Evolutionary conservation across 257 asterid genomes (phyloP).

Genomic region (Ilex asprella): DNA sequence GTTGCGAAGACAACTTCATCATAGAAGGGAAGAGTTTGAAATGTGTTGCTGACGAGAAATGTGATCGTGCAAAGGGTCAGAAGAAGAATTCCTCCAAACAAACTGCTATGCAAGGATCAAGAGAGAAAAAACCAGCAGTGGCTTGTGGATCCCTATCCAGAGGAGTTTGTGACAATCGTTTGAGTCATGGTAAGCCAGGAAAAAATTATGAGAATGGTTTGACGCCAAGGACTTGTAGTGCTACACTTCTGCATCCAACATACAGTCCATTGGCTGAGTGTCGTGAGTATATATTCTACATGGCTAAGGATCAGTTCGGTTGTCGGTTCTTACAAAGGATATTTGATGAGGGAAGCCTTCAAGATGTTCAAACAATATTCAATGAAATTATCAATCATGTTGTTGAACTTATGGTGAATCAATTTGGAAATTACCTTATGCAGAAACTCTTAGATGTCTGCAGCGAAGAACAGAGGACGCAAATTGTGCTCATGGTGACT

Average conservation of each 20-base stretch:
- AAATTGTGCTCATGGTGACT: slow-evolving; percentile 26
- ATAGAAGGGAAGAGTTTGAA: slow-evolving; percentile 16
- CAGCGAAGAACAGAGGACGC: slow-evolving; percentile 30
- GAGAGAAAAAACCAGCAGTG: slow-evolving; percentile 8
- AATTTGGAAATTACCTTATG: slow-evolving; percentile 31
- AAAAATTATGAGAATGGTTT: slow-evolving; percentile 8
- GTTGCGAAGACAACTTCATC: slow-evolving; percentile 15
- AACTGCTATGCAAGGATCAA: slow-evolving; percentile 7
- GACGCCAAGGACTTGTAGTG: neutral
- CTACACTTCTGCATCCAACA: neutral
- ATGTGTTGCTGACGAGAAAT: slow-evolving; percentile 16
- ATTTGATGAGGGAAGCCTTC: slow-evolving; percentile 28
- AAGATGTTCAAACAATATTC: slow-evolving; percentile 29
- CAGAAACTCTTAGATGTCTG: slow-evolving; percentile 42
- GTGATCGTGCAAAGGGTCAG: slow-evolving; percentile 14
- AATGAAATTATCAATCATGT: slow-evolving; percentile 25
- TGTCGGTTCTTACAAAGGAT: slow-evolving; percentile 32
- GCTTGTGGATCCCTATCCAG: slow-evolving; percentile 3
- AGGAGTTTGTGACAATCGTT: slow-evolving; percentile 9
- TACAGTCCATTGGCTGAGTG: slow-evolving; percentile 11
- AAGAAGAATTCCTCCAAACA: slow-evolving; percentile 15
- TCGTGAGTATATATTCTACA: slow-evolving; percentile 16
- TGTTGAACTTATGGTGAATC: slow-evolving; percentile 34
- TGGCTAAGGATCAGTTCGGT: slow-evolving; percentile 37
- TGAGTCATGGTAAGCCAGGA: neutral